Evolutionary conservation across 768 basidiomycete species (phyloP).

Genomic region (Peribolospora kevripleyi): DNA sequence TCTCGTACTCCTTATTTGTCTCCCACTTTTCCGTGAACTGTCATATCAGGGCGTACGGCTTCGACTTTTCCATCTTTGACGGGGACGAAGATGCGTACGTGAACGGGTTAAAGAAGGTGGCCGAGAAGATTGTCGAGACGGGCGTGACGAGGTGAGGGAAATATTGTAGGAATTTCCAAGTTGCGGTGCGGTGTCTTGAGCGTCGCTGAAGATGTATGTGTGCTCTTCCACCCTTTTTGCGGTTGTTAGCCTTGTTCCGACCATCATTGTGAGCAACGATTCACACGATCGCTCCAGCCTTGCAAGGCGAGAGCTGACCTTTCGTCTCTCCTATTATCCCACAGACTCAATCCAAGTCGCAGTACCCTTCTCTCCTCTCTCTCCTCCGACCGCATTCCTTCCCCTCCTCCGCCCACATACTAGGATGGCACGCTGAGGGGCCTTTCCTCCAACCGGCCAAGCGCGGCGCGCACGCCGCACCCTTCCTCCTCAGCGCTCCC

Average conservation of each 20-base stretch:
- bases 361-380: slow-evolving; percentile 25
- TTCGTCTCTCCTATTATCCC: slow-evolving; percentile 4
- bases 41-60: slow-evolving; percentile 34
- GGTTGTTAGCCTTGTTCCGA: too few relatives aligned
- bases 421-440: slow-evolving; percentile 81
- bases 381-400: slow-evolving; percentile 45
- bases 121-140: slow-evolving; percentile 56
- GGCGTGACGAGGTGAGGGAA: slow-evolving; percentile 55
- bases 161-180: too few relatives aligned
- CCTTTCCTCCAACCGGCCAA: slow-evolving; percentile 65
- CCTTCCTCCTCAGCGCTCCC: slow-evolving; percentile 37
- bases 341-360: slow-evolving; percentile 37
- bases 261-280: too few relatives aligned
- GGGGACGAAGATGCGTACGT: slow-evolving; percentile 38
- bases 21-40: too few relatives aligned
- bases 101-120: slow-evolving; percentile 41
- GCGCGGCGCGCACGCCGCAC: slow-evolving; percentile 54
- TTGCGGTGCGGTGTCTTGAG: too few relatives aligned
- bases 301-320: slow-evolving; percentile 2
- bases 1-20: too few relatives aligned
- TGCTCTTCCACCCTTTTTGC: too few relatives aligned
- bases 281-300: slow-evolving; percentile 6
- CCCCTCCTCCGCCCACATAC: slow-evolving; percentile 33
- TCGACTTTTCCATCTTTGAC: slow-evolving; percentile 65
- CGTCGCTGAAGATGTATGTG: too few relatives aligned